Base-by-base conservation (phyloP, 2,329 filamentous ascomycete species). In the Pestalotiopsis sp. region DNA sequence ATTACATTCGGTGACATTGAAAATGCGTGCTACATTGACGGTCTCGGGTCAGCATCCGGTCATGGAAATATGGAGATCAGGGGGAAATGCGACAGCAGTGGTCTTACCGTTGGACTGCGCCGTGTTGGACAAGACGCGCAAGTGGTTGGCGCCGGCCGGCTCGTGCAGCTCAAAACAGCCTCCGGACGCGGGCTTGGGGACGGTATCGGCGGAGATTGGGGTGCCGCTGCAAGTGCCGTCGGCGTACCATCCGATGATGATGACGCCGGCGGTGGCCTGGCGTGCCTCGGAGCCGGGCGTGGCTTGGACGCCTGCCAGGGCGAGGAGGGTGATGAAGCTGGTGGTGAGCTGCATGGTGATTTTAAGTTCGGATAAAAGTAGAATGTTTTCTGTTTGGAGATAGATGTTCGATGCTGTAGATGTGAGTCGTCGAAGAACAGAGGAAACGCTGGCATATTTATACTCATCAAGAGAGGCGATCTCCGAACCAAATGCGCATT, bases 331-430 rank as follows among this genome's bases (percentile, higher is more conserved):
- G 3, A 52, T 4, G 36, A 39, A 1, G n/a, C 38, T 62, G 23
- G 20, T 49, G 20, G 45, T 61, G 38, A 61, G 6, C 66, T 67
- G 17, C 58, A 62, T 63, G n/a, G 20, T 52, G n/a, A 9, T 52
- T 23, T 23, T 3, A 3, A 11, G 5, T 20, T 52, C 3, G 1
- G 17, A 4, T 45, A 20, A n/a, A 1, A n/a, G 45, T 5, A 20
- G 1, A 3, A 6, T 49, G 1, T 6, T 7, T 20, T 49, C 4
- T 6, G 5, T 49, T 7, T 49, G 45, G 4, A 5, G 5, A 14
- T 2, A 7, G 17, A 20, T 20, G 5, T 4, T 6, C n/a, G 45
- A 20, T 52, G 17, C 3, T 11, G n/a, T 17, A 4, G 14, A 49
- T 17, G 5, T 6, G 17, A 17, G 5, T 14, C n/a, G 41, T 4